A percentile compares a stretch with the other conserved stretches of the same genome.
These are phyloP conservation scores for Tardiomyces depauwii DNA, from an alignment of 1,139 yeast genomes.

Conservation along the genomic window DNA sequence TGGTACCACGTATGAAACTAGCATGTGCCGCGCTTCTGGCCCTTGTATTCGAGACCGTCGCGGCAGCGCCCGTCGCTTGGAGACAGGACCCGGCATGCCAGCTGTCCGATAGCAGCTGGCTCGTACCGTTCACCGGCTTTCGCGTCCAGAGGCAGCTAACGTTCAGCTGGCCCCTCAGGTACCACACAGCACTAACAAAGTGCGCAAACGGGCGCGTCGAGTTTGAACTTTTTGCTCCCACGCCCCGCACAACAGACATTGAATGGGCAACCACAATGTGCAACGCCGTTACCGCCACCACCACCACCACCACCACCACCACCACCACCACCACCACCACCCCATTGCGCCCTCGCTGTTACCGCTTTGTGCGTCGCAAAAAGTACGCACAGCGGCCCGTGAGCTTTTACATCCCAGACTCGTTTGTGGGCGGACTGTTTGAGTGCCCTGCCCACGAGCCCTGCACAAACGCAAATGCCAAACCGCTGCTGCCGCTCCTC, in stretches of 20 bases:
- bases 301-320: no score
- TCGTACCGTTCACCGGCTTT: conserved; percentile 44
- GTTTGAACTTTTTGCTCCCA: conserved; percentile 32
- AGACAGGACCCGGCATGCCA: neutral
- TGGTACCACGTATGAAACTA: no score
- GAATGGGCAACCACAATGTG: conserved; percentile 48
- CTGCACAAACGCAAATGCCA: conserved; percentile 23
- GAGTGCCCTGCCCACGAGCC: conserved; percentile 33
- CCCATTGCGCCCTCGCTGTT: conserved; percentile 29
- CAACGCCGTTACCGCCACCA: no score
- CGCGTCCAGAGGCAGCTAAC: conserved; percentile 41
- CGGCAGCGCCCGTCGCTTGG: neutral
- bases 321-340: no score
- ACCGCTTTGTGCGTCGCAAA: conserved; percentile 51
- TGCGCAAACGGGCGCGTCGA: conserved; percentile 46
- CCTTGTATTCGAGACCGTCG: no score
- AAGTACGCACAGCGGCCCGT: conserved; percentile 42
- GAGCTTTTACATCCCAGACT: conserved; percentile 44
- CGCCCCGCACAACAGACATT: conserved; percentile 31
- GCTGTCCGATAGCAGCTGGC: neutral
- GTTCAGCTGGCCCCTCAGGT: conserved; percentile 33
- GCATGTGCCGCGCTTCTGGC: no score
- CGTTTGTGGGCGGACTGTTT: conserved; percentile 58
- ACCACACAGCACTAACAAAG: conserved; percentile 39
- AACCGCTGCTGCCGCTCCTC: conserved; percentile 46